Evolutionary conservation across 345 rosid species (phyloP), one percentile per base, ranked within the genome.

Genomic region (Raphanus raphanistrum): DNA sequence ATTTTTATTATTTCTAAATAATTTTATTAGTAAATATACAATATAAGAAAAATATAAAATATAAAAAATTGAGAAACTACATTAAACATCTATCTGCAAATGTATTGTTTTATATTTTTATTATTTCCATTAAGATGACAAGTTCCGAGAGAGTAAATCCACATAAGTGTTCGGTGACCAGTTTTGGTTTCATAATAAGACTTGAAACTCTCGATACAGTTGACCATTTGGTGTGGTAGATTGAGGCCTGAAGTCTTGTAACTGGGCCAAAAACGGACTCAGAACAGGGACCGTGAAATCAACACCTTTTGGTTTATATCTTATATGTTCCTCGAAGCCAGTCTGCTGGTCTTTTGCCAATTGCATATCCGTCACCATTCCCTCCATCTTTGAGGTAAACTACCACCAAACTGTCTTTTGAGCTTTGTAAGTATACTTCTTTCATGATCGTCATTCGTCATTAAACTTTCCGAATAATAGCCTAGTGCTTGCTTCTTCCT

Each of bases 241-340:
- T 86, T 93, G 48, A 88, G 70, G 81, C 90, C 91, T 58, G 85
- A 79, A 35, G 95, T 84, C 69, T 90, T 91, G 81, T 87, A 93
- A 74, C 84, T 91, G 26, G 97, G 97, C 98, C 97, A 93, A 76
- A 85, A 91, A 36, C 95, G 65, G 98, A 21, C 21, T 93, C 31
- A 93, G 89, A 76, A 91, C 93, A 63, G 88, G 87, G 57, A 91
- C 97, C 8, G 90, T 63, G 55, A 91, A 82, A 73, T 91, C 95
- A 69, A 91, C 82, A 15, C 88, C 95, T 13, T 1, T 8, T 2
- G 84, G 87, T 79, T 79, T 76, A 65, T 74, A n/a, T 15, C 4
- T 17, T 31, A 86, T 84, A 79, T 87, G 85, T 2, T 80, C 83
- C 79, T 78, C 88, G 72, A 91, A 93, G 62, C 61, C 38, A 2